Percentiles rank a stretch among this genome's conserved stretches.
Conservation (phyloP, 768 basidiomycete genomes). For the Gymnopilus junonius region DNA sequence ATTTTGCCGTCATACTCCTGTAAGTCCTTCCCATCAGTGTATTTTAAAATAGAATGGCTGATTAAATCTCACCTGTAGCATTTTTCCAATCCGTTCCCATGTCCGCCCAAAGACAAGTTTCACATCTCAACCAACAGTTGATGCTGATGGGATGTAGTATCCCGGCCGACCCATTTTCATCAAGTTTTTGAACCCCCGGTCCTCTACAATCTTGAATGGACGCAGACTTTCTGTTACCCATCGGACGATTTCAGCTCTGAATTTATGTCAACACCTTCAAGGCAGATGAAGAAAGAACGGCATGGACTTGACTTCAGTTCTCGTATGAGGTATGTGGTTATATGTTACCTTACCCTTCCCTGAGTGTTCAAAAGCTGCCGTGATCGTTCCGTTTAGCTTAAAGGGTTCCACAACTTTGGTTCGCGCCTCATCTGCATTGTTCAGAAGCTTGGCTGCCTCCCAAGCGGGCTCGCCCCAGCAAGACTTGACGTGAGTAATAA, state of each 20-base stretch:
- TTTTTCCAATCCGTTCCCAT: background rate
- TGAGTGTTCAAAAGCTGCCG: background rate
- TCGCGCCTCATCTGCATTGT: too few species aligned
- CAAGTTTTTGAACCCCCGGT: background rate
- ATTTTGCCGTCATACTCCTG: background rate
- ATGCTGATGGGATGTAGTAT: background rate
- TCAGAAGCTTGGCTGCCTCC: background rate
- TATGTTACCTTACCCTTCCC: background rate
- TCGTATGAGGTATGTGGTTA: background rate
- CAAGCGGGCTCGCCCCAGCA: conserved; percentile 8
- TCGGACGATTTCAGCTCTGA: background rate
- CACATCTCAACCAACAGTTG: background rate
- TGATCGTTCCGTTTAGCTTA: background rate
- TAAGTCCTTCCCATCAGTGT: background rate
- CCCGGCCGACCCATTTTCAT: background rate
- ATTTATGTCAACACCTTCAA: background rate
- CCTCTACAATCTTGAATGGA: background rate
- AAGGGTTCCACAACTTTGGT: background rate
- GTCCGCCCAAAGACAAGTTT: background rate
- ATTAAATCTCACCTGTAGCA: background rate
- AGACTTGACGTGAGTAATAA: conserved; percentile 7
- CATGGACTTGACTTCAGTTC: background rate
- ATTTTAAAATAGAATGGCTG: background rate
- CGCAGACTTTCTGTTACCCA: background rate
- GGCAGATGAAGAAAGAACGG: background rate